These are phyloP conservation scores for Paraleonurus japonicus DNA, from an alignment of 257 asterid genomes.

Conservation along the genomic window DNA sequence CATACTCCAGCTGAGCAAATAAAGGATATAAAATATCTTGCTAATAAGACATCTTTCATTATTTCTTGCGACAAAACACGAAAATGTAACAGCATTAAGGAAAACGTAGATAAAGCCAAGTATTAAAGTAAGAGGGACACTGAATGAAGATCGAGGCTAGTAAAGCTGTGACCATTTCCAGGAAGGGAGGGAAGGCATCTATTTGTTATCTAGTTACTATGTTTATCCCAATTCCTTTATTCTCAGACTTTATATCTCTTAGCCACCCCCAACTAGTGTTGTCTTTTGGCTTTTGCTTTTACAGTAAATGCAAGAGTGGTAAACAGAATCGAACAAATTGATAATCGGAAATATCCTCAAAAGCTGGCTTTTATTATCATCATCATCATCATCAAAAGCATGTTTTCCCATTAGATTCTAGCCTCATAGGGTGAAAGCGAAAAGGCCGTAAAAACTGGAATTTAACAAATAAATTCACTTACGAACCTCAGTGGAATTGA, in stretches of 20 bases:
- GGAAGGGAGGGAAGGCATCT: slow-evolving; percentile 16
- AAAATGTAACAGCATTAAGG: background rate
- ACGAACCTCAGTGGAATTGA: background rate
- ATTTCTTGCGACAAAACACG: background rate
- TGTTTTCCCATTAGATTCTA: background rate
- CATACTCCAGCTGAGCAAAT: slow-evolving; percentile 2
- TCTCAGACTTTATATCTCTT: background rate
- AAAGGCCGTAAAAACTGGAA: slow-evolving; percentile 1
- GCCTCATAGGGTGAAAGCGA: slow-evolving; percentile 11
- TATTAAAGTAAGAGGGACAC: too few species aligned
- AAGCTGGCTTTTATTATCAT: background rate
- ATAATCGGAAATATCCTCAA: background rate
- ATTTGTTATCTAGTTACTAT: background rate
- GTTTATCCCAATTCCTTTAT: background rate
- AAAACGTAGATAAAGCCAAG: background rate
- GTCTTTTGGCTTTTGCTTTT: background rate
- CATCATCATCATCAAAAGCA: background rate
- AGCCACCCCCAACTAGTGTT: slow-evolving; percentile 6
- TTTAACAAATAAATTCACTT: background rate
- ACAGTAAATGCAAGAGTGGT: background rate
- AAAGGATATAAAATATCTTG: background rate
- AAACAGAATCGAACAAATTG: background rate
- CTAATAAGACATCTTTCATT: background rate
- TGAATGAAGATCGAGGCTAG: background rate
- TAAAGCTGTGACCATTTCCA: background rate